A percentile compares a stretch with the other conserved stretches of the same genome.
phyloP scores from a whole-genome alignment of 2,329 filamentous ascomycete species.

The Paracoccidioides lutzii region DNA sequence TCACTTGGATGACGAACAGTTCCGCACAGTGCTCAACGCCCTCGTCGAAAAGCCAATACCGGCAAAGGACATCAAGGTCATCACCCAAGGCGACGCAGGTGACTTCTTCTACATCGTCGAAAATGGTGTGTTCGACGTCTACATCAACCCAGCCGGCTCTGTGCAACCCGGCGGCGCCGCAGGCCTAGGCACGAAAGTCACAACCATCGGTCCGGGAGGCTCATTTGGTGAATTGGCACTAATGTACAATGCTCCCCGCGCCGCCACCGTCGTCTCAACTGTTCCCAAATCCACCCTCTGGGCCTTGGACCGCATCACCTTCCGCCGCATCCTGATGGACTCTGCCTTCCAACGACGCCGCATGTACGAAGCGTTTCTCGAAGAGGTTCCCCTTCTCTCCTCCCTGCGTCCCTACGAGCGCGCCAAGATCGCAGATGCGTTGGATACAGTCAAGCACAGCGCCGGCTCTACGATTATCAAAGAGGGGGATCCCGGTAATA shows the following conservation, averaged over 20 bases:
- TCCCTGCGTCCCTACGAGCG: slow-evolving; percentile 83
- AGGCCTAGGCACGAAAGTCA: slow-evolving; percentile 72
- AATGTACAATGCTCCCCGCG: slow-evolving; percentile 97
- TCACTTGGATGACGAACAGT: slow-evolving; percentile 89
- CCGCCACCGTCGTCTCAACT: slow-evolving; percentile 79
- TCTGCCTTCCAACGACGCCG: slow-evolving; percentile 89
- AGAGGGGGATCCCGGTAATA: slow-evolving; percentile 81
- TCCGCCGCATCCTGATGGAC: slow-evolving; percentile 96
- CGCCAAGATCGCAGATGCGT: slow-evolving; percentile 90
- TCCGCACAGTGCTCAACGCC: slow-evolving; percentile 71
- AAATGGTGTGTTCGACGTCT: slow-evolving; percentile 77
- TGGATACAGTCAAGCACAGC: slow-evolving; percentile 80
- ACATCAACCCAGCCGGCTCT: slow-evolving; percentile 66
- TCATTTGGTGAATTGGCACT: slow-evolving; percentile 93
- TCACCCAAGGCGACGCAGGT: slow-evolving; percentile 86
- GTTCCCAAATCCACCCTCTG: slow-evolving; percentile 71
- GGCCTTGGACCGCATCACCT: slow-evolving; percentile 90
- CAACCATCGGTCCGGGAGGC: slow-evolving; percentile 69
- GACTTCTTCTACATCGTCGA: slow-evolving; percentile 98
- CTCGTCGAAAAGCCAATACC: slow-evolving; percentile 92
- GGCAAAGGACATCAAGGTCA: slow-evolving; percentile 79
- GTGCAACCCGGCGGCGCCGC: slow-evolving; percentile 54
- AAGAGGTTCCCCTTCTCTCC: slow-evolving; percentile 77
- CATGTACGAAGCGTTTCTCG: slow-evolving; percentile 94
- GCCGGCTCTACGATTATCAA: slow-evolving; percentile 71